These are phyloP conservation scores for Delonix regia DNA, from an alignment of 306 rosid species.

Conservation along the genomic window DNA sequence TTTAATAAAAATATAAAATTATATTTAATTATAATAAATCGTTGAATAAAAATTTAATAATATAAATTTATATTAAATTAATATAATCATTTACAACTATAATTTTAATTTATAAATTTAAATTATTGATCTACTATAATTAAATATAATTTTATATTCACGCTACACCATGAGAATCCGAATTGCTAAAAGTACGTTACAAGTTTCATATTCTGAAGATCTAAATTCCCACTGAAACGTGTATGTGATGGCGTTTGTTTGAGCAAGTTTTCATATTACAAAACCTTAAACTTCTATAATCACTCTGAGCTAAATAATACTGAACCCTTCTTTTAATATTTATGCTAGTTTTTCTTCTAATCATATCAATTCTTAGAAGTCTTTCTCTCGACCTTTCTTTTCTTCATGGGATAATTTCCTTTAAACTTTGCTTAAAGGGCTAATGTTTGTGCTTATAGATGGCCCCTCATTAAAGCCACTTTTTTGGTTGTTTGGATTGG, in stretches of 20 bases:
- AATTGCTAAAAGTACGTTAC: too few species aligned
- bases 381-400: conserved; percentile 45
- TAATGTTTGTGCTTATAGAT: conserved; percentile 52
- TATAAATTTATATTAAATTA: too few species aligned
- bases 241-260: background rate
- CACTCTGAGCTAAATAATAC: background rate
- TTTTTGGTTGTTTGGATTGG: conserved; percentile 31
- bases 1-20: too few species aligned
- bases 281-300: background rate
- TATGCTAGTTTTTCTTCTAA: background rate
- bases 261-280: background rate
- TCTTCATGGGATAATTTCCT: conserved; percentile 46
- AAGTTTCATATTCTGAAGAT: too few species aligned
- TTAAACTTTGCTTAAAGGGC: conserved; percentile 56
- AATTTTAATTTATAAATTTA: too few species aligned
- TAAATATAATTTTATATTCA: background rate
- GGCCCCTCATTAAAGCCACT: conserved; percentile 57
- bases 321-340: background rate
- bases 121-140: too few species aligned
- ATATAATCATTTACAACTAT: too few species aligned
- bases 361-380: background rate
- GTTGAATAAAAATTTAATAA: too few species aligned
- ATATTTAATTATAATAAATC: too few species aligned
- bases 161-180: too few species aligned
- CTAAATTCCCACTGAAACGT: too few species aligned